Evolutionary conservation across 495 filamentous ascomycete species (phyloP), one percentile per base, ranked within the genome.

Genomic region (Trichocladium uniseriatum): DNA sequence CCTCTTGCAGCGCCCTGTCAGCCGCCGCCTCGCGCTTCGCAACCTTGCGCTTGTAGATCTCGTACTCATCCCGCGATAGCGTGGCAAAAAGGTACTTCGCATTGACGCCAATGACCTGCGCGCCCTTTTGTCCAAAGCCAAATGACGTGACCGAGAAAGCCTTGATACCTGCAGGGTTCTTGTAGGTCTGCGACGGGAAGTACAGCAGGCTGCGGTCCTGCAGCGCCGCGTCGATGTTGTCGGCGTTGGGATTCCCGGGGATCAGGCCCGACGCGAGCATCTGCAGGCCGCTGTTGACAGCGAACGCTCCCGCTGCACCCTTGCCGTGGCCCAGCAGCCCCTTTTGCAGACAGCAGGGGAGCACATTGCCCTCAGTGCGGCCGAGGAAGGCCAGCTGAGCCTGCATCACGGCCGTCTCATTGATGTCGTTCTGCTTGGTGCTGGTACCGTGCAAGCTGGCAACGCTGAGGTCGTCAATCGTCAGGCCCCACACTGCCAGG

Each of bases 401-500:
- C 75, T 90, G 95, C 56, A 99, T 83, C 60, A 95, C 90, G 49
- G 92, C 89, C 22, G 92, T 95, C 67, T 99, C 92, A 65, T 99
- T 99, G 80, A 97, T 99, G 74, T 99, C 92, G 62, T 99, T 99
- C 46, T 94, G 94, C 51, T 94, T 89, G 32, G 92, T 99, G 16
- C 91, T 96, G 22, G 92, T 99, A 53, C 92, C 92, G 70, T 99
- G 92, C 84, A 97, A 99, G 16, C 91, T 96, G 7, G 91, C 90
- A 40, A 97, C 89, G 50, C 69, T 83, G 41, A 99, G 80, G 57
- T 99, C 92, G 63, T 99, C 94, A 56, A 99, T 89, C 14, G 92
- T 97, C 32, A 99, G 80, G 63, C 89, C 90, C 92, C 92, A 99
- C 11, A 90, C 95, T 31, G 92, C 92, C 44, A 98, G 79, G 31